Conservation (phyloP, 1,284 basidiomycete genomes). For the Boletus holoroseus region DNA sequence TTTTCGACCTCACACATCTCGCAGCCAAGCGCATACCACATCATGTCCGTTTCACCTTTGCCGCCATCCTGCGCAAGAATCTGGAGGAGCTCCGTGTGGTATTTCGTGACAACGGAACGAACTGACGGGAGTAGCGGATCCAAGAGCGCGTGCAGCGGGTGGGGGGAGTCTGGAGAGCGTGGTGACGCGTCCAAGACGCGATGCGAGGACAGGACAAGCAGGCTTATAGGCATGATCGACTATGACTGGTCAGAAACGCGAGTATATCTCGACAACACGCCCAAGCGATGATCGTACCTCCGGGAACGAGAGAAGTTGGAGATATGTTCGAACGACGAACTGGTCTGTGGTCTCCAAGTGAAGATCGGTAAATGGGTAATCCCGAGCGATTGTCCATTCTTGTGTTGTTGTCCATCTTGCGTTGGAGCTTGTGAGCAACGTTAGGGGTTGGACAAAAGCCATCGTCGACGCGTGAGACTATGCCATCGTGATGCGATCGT, state of each 20-base stretch:
- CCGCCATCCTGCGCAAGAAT: conserved; percentile 56
- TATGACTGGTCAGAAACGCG: conserved; percentile 13
- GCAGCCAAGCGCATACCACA: conserved; percentile 63
- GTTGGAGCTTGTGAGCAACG: conserved; percentile 20
- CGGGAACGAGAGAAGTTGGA: conserved; percentile 73
- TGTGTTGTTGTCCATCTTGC: conserved; percentile 45
- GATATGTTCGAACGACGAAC: conserved; percentile 51
- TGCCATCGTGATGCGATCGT: background rate
- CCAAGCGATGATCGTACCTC: conserved; percentile 40
- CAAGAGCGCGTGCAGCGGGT: conserved; percentile 53
- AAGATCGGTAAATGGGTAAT: conserved; percentile 44
- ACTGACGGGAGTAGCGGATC: conserved; percentile 57
- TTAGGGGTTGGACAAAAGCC: conserved; percentile 19
- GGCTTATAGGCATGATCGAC: conserved; percentile 58
- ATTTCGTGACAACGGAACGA: conserved; percentile 53
- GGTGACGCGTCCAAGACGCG: conserved; percentile 38
- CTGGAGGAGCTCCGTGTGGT: conserved; percentile 53
- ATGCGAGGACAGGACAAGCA: conserved; percentile 51
- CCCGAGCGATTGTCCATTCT: conserved; percentile 44
- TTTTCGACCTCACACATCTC: conserved; percentile 40
- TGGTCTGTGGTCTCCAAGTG: conserved; percentile 40
- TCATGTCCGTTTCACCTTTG: conserved; percentile 59
- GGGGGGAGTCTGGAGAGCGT: conserved; percentile 27
- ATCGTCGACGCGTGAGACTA: conserved; percentile 14
- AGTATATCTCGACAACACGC: background rate